Conservation (phyloP, 108 stramenopile species). For the Nannochloropsis salina region DNA sequence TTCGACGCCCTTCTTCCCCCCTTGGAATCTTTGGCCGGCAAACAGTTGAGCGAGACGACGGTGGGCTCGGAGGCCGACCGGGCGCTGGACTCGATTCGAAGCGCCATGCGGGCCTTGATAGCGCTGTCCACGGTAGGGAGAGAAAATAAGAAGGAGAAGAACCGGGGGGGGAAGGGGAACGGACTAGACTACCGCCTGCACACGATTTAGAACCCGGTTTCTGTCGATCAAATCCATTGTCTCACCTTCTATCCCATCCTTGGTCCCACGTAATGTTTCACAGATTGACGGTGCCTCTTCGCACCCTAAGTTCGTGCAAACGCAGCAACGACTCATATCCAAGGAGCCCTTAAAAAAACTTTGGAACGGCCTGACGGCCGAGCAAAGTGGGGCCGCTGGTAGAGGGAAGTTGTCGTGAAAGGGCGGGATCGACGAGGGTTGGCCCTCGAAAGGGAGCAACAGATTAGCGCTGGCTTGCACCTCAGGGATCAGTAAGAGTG, state of each 20-base stretch:
- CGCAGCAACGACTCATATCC: neutral
- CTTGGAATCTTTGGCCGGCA: constrained; percentile 49
- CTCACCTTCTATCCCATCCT: neutral
- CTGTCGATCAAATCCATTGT: too few relatives aligned
- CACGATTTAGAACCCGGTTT: too few relatives aligned
- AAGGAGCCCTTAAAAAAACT: neutral
- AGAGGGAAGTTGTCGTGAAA: neutral
- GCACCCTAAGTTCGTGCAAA: neutral
- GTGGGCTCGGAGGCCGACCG: constrained; percentile 51
- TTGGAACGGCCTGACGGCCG: neutral
- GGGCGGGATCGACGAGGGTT: neutral
- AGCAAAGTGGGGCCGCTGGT: neutral
- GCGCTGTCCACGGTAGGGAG: constrained; percentile 35
- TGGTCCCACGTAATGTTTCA: neutral
- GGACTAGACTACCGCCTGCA: neutral
- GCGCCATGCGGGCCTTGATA: constrained; percentile 52
- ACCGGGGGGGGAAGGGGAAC: neutral
- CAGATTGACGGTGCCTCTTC: neutral
- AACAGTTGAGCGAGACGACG: constrained; percentile 49
- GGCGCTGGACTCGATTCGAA: constrained; percentile 50
- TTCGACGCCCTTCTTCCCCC: constrained; percentile 42
- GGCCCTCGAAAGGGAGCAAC: neutral
- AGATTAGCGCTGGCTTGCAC: too few relatives aligned
- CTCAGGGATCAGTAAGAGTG: too few relatives aligned
- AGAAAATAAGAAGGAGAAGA: neutral